phyloP scores from a whole-genome alignment of 768 basidiomycete genomes.

The Pseudohyphozyma bogoriensis region DNA sequence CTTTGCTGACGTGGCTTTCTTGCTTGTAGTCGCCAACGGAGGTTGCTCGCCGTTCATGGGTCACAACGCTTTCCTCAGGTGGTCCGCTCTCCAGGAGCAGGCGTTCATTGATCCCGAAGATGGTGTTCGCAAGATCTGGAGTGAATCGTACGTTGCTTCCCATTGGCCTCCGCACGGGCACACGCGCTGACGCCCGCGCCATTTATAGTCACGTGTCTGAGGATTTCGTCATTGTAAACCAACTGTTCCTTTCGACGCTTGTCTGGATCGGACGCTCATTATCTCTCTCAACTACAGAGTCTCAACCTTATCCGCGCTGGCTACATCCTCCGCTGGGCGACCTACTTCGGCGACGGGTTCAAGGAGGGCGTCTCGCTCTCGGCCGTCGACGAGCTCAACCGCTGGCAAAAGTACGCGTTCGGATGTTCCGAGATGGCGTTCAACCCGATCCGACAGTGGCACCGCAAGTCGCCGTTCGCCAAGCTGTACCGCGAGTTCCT shows the following conservation, averaged over 20 bases:
- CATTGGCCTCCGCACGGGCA: too few relatives aligned
- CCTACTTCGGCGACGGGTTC: constrained; percentile 68
- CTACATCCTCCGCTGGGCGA: constrained; percentile 20
- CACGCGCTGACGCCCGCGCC: too few relatives aligned
- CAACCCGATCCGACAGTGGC: constrained; percentile 53
- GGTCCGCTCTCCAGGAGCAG: constrained; percentile 49
- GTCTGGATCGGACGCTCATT: not conserved
- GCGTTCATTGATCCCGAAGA: constrained; percentile 53
- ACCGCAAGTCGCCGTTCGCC: constrained; percentile 5
- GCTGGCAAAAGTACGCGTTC: constrained; percentile 67
- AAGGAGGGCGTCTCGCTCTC: constrained; percentile 90
- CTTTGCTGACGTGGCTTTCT: too few relatives aligned
- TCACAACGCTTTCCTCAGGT: constrained; percentile 80
- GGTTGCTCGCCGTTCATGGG: constrained; percentile 50
- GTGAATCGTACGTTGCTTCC: too few relatives aligned
- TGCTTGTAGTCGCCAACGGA: constrained; percentile 48
- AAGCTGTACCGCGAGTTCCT: not conserved
- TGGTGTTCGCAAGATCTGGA: constrained; percentile 54
- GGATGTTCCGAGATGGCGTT: constrained; percentile 53
- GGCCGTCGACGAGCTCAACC: constrained; percentile 75
- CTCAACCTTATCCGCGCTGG: constrained; percentile 2
- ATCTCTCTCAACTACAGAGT: not conserved
- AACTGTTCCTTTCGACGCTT: constrained; percentile 4
- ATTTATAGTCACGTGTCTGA: constrained; percentile 61
- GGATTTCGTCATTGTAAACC: constrained; percentile 75